Percentiles rank a stretch among this genome's conserved stretches.
phyloP scores from a whole-genome alignment of 768 basidiomycete species.

The Suillus decipiens region DNA sequence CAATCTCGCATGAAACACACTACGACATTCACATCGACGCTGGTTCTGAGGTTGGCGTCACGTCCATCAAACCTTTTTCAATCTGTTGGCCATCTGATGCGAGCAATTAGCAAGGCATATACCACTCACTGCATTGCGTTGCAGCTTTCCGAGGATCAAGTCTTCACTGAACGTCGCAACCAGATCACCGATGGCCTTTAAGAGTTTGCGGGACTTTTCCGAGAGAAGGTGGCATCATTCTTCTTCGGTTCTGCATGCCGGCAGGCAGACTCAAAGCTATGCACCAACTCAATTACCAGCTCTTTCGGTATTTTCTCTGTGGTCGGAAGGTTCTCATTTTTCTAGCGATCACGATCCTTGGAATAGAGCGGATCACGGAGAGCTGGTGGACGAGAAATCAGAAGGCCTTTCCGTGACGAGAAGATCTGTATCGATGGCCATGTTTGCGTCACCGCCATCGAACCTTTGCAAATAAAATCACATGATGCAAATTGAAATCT shows the following conservation, averaged over 20 bases:
- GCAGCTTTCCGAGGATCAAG: no score
- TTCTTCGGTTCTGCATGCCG: conserved; percentile 42
- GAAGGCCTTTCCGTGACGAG: conserved; percentile 27
- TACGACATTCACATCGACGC: no score
- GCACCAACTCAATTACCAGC: conserved; percentile 38
- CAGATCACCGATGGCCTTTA: no score
- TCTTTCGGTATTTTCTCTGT: conserved; percentile 42
- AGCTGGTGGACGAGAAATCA: conserved; percentile 42
- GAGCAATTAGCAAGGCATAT: no score
- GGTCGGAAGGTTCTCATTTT: conserved; percentile 38
- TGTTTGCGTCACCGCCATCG: conserved; percentile 42
- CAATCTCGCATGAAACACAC: no score
- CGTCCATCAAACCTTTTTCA: no score
- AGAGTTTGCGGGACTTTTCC: no score
- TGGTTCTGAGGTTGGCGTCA: no score
- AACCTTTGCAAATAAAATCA: conserved; percentile 28
- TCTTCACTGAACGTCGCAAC: no score
- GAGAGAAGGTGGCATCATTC: conserved; percentile 36
- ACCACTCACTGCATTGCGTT: no score
- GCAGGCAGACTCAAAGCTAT: conserved; percentile 38
- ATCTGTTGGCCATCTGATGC: no score
- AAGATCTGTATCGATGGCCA: conserved; percentile 34
- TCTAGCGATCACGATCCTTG: conserved; percentile 41
- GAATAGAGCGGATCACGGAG: conserved; percentile 34
- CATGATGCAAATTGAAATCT: conserved; percentile 23